phyloP scores from a whole-genome alignment of 2,329 filamentous ascomycete species.

The Arthrobotrys megalospora region DNA sequence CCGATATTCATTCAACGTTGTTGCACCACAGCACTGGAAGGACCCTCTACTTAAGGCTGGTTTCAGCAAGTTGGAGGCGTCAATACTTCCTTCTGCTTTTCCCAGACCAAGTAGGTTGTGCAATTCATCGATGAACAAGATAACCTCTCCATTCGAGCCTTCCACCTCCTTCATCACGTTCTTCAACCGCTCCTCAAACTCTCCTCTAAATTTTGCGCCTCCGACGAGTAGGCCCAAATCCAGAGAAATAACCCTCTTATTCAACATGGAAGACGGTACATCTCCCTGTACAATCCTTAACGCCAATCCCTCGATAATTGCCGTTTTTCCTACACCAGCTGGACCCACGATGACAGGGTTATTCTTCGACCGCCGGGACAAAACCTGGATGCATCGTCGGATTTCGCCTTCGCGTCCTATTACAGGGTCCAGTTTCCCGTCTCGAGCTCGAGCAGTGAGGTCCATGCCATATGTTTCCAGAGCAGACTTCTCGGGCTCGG shows the following conservation, averaged over 20 bases:
- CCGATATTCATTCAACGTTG: slow-evolving; percentile 91
- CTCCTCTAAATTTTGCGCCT: slow-evolving; percentile 93
- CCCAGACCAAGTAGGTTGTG: slow-evolving; percentile 92
- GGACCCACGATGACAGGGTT: slow-evolving; percentile 94
- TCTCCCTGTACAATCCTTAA: slow-evolving; percentile 91
- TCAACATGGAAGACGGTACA: slow-evolving; percentile 94
- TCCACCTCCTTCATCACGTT: slow-evolving; percentile 90
- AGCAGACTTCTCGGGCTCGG: slow-evolving; percentile 83
- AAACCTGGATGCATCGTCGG: slow-evolving; percentile 91
- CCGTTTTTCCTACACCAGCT: slow-evolving; percentile 93
- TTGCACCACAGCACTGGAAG: slow-evolving; percentile 94
- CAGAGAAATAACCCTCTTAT: slow-evolving; percentile 88
- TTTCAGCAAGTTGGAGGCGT: slow-evolving; percentile 94
- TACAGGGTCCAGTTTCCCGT: slow-evolving; percentile 93
- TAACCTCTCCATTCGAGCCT: slow-evolving; percentile 88
- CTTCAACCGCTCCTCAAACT: slow-evolving; percentile 95
- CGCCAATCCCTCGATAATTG: slow-evolving; percentile 90
- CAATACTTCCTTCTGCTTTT: slow-evolving; percentile 95
- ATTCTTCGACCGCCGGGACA: slow-evolving; percentile 94
- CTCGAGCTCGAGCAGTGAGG: slow-evolving; percentile 84
- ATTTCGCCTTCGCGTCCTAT: slow-evolving; percentile 94
- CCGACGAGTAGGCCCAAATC: slow-evolving; percentile 95
- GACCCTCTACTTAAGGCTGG: slow-evolving; percentile 93
- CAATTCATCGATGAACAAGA: slow-evolving; percentile 94
- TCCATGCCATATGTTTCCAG: slow-evolving; percentile 93